phyloP scores from a whole-genome alignment of 179 eudicot species.

The Drosera spatulata region DNA sequence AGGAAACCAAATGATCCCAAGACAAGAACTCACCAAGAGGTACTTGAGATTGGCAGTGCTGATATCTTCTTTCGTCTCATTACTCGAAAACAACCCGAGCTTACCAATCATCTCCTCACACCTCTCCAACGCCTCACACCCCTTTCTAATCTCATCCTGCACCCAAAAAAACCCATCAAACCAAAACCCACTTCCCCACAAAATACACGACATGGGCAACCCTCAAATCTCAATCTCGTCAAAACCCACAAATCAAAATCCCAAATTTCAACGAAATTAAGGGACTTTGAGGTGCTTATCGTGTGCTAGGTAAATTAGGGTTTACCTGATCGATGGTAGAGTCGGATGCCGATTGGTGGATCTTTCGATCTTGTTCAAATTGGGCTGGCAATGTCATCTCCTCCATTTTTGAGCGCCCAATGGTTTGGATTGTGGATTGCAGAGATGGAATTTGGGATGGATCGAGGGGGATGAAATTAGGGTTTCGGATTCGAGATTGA shows the following conservation, averaged over 20 bases:
- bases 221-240: not conserved
- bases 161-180: not conserved
- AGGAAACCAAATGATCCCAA: not conserved
- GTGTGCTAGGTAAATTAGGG: no score
- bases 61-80: constrained; percentile 92
- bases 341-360: constrained; percentile 55
- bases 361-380: constrained; percentile 83
- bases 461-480: no score
- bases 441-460: no score
- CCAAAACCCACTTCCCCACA: not conserved
- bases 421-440: not conserved
- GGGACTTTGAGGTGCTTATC: no score
- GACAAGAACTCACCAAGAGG: constrained; percentile 44
- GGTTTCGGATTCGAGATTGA: no score
- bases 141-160: constrained; percentile 65
- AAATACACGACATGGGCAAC: not conserved
- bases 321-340: constrained; percentile 68
- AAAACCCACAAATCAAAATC: not conserved
- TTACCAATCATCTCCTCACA: constrained; percentile 83
- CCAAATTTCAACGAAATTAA: not conserved
- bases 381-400: constrained; percentile 72
- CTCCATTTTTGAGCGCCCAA: constrained; percentile 53
- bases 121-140: constrained; percentile 52
- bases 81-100: constrained; percentile 73
- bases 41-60: constrained; percentile 89